phyloP scores from a whole-genome alignment of 129 eudicot genomes.

The Cynara cardunculus region DNA sequence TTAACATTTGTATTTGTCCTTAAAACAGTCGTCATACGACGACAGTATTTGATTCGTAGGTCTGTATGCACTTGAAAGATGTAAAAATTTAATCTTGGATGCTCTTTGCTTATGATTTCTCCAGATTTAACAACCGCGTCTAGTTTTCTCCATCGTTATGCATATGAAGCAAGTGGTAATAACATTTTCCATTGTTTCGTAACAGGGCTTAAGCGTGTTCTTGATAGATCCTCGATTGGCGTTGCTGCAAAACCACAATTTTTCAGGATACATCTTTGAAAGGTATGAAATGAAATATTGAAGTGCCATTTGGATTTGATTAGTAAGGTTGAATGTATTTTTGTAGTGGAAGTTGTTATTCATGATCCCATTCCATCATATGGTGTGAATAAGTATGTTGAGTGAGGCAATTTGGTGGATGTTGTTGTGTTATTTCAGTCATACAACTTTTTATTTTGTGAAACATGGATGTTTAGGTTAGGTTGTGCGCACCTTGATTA shows the following conservation, averaged over 20 bases:
- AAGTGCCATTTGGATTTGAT: background rate
- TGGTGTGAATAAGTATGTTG: background rate
- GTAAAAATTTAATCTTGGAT: background rate
- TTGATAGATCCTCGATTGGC: conserved; percentile 3
- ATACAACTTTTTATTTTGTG: background rate
- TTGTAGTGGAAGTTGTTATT: background rate
- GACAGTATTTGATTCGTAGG: background rate
- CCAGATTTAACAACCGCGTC: too few species aligned
- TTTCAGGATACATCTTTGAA: background rate
- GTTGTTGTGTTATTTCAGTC: background rate
- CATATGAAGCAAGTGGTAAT: background rate
- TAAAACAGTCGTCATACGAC: background rate
- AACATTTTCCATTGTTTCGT: background rate
- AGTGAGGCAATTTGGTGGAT: background rate
- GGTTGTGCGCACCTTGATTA: too few species aligned
- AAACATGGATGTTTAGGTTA: too few species aligned
- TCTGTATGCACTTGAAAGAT: background rate
- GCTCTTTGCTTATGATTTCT: background rate
- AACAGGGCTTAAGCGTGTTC: conserved; percentile 20
- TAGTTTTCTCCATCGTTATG: background rate
- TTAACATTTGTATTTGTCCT: background rate
- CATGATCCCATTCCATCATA: background rate
- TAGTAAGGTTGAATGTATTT: background rate
- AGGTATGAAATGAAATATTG: background rate
- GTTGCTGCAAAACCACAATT: background rate